These are phyloP conservation scores for Chrysoporthe puriensis DNA, from an alignment of 2,329 filamentous ascomycete genomes.

Conservation along the genomic window DNA sequence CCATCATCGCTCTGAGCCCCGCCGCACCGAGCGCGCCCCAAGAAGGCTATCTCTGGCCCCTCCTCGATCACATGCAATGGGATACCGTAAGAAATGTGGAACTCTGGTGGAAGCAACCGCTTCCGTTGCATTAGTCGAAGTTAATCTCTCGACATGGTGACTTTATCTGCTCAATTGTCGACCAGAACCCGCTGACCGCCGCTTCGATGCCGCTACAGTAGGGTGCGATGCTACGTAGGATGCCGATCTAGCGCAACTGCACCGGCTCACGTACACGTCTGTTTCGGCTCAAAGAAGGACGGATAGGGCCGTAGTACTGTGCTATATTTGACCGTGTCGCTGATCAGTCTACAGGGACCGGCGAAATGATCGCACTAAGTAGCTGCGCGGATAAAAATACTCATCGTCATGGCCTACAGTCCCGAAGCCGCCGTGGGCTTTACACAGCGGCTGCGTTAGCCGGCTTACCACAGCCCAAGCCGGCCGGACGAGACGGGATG, in stretches of 20 bases:
- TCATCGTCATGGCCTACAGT: not conserved
- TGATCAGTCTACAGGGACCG: too few species aligned
- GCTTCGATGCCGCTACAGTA: not conserved
- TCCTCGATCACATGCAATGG: slow-evolving; percentile 22
- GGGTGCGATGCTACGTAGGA: not conserved
- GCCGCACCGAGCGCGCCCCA: not conserved
- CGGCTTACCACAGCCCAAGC: not conserved
- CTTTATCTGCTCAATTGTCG: slow-evolving; percentile 5
- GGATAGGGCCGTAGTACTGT: not conserved
- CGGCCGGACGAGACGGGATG: too few species aligned
- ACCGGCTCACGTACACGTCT: not conserved
- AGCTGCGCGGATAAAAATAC: not conserved
- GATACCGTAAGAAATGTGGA: not conserved
- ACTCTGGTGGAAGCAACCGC: slow-evolving; percentile 10
- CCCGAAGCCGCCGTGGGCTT: slow-evolving; percentile 5
- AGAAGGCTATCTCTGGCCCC: slow-evolving; percentile 14
- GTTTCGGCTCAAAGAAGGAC: too few species aligned
- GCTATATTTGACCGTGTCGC: too few species aligned
- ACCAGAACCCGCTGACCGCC: not conserved
- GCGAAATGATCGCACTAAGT: not conserved
- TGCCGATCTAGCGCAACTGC: not conserved
- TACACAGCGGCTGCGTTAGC: too few species aligned
- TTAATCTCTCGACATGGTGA: slow-evolving; percentile 3
- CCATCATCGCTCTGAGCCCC: slow-evolving; percentile 16
- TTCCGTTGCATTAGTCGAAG: slow-evolving; percentile 21